Base-by-base conservation (phyloP, 1,284 basidiomycete species). In the Somion occarium region DNA sequence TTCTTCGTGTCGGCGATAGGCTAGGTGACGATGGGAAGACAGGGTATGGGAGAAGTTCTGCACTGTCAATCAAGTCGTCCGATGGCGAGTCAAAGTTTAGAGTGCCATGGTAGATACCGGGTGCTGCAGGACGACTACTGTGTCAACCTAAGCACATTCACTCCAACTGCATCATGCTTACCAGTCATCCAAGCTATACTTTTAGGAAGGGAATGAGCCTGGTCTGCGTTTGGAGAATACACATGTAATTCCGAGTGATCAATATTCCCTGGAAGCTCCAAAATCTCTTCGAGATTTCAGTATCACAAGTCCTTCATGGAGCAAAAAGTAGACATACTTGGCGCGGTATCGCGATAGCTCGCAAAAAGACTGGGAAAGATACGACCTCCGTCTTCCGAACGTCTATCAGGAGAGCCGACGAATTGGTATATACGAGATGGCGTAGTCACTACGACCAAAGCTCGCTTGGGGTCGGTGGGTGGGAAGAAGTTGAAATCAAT, bases 371-470 rank as follows among this genome's bases (percentile, higher is more conserved):
- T 75, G 37, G 86, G 80, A 60, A 91, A 87, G 23, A 92, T 80
- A 53, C 88, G 83, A 18, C 88, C 86, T 2, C 79, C 82, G n/a
- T 89, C 89, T 30, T 89, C 86, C 19, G 80, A 72, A 47, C 78
- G 79, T 55, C 75, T 74, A 49, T 88, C 84, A 19, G 82, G 75
- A 44, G 72, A 60, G 0, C 93, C 95, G 48, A 86, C 78, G 54
- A 95, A 93, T 64, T 98, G 94, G 64, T 97, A 97, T 61, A 98
- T 88, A 52, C 95, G 80, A 3, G 91, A 88, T 24, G 85, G 80
- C 1, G 96, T 98, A 0, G 93, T 93, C 3, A 84, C 84, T 9
- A 98, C 74, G n/a, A 94, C 82, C 1, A 90, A 66, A 3, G 76
- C 78, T 54, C 71, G 80, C 62, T 73, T 78, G 24, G 78, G 78